Conservation (phyloP, 345 rosid genomes). For the Kandelia obovata region DNA sequence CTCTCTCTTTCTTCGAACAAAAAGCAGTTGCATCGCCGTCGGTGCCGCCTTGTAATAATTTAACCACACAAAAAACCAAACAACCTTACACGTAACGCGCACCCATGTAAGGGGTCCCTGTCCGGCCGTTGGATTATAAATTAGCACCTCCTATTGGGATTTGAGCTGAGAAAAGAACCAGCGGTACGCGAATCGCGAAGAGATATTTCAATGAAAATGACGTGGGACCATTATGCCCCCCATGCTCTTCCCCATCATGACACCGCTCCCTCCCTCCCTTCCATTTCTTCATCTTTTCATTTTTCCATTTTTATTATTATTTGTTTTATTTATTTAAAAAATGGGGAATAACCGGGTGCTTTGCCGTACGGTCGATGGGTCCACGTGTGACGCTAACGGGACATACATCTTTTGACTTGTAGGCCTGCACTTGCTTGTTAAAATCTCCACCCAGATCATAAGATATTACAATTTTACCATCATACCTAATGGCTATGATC, state of each 20-base stretch:
- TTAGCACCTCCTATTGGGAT: background rate
- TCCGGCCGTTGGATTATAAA: slow-evolving; percentile 20
- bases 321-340: too few relatives aligned
- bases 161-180: slow-evolving; percentile 7
- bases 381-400: slow-evolving; percentile 12
- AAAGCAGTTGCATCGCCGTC: slow-evolving; percentile 23
- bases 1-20: background rate
- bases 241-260: slow-evolving; percentile 34
- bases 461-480: too few relatives aligned
- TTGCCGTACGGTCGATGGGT: slow-evolving; percentile 8
- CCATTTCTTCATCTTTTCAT: background rate
- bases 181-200: slow-evolving; percentile 43
- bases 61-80: background rate
- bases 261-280: slow-evolving; percentile 22
- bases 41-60: slow-evolving; percentile 26
- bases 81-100: background rate
- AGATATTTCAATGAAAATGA: background rate
- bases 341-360: background rate
- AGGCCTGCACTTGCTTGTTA: too few relatives aligned
- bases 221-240: slow-evolving; percentile 20
- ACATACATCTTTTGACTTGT: too few relatives aligned
- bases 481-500: too few relatives aligned
- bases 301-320: too few relatives aligned
- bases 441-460: too few relatives aligned
- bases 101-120: slow-evolving; percentile 16